Evolutionary conservation across 257 asterid genomes (phyloP), one percentile per base, ranked within the genome.

Genomic region (Primulina tabacum): DNA sequence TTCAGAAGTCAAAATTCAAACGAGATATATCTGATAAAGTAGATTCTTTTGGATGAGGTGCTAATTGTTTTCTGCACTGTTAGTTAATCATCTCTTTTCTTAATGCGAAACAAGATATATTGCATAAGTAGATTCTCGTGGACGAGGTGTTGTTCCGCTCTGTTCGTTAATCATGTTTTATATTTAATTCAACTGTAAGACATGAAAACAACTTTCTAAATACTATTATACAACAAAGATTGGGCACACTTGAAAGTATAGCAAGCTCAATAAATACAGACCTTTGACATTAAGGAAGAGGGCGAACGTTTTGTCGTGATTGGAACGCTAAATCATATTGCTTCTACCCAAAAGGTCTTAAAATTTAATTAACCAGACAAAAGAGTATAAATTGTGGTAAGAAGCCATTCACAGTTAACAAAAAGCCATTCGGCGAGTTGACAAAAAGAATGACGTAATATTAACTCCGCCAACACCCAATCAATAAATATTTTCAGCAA

Each of bases 401-500:
- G 64, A 47, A 62, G 20, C 43, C 7, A 33, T 33, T 33, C 7
- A 6, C 37, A 1, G 37, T 33, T 33, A 0, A 33, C 67, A 29
- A 47, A 55, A 47, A 68, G 20, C 32, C 7, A 65, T 35, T 33
- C 29, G 26, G 30, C 64, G 35, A 16, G 65, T 24, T 32, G 30
- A 37, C 35, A 37, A 30, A 62, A 50, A 37, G 17, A 60, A 52
- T 76, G 62, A 8, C 47, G 17, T 8, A 57, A 32, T 29, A 71
- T 53, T 37, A 47, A 73, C 26, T 64, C 40, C 70, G 26, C 30
- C 8, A 64, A 52, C 34, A 20, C 66, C 67, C 33, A 65, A 70
- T 60, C 61, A 65, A 52, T 35, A 29, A 78, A 58, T 8, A 30
- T 9, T 24, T 18, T 17, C 57, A 37, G 34, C 67, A 3, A 56